Evolutionary conservation across 2,329 filamentous ascomycete genomes (phyloP), one percentile per base, ranked within the genome.

Genomic region (Beauveria sp.): DNA sequence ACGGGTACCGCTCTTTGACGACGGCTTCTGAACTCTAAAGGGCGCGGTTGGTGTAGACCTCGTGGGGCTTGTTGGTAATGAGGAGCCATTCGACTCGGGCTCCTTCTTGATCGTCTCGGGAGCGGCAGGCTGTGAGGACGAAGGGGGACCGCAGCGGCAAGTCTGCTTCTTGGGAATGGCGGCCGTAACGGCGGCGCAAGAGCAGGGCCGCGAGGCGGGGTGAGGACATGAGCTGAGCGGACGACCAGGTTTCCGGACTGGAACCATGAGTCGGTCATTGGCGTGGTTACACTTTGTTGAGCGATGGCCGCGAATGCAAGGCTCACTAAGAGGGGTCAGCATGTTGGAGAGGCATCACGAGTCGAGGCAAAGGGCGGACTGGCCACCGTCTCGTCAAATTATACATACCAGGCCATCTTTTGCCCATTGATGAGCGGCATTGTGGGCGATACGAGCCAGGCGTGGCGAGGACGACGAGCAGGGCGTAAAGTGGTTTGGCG

Each of bases 221-320:
- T 90, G 87, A 59, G 87, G 86, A 68, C 87, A 90, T 59, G 82
- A 81, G 71, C 86, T 89, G 60, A 90, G 74, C 9, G 87, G 88
- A 55, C 88, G 81, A 20, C 88, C 88, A 18, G 88, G 87, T 69
- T 90, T 90, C 64, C 87, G 83, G 18, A 91, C 88, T 24, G 86
- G 85, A 3, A 89, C 78, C 79, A 90, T 85, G 40, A 89, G 75
- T 62, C 87, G 83, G 67, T 89, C 86, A 65, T 81, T 79, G 63
- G 79, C 80, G 70, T 91, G 88, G 53, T 82, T 86, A 73, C 88
- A 91, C 77, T 88, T 89, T 58, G 87, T 89, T 34, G 88, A 90
- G 67, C 88, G 85, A 73, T 91, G 88, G 61, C 88, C 88, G 69
- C 87, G 85, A 67, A 90, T 90, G 71, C 88, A 90, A 69, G 87